phyloP scores from a whole-genome alignment of 371 early-diverging fungal genomes.

The Actinomucor elegans region DNA sequence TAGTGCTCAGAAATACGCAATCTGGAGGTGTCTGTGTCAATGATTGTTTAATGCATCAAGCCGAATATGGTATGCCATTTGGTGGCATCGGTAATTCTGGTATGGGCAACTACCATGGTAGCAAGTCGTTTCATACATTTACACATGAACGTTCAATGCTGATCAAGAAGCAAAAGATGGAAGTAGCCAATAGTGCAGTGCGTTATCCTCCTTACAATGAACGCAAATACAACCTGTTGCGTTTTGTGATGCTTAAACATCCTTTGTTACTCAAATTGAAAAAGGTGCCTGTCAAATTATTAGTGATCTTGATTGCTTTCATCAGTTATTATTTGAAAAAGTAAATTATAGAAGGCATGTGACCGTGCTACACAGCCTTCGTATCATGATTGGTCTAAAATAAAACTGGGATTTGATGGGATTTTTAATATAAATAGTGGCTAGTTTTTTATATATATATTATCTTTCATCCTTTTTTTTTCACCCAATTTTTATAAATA shows the following conservation, averaged over 20 bases:
- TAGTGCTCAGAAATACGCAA: conserved; percentile 60
- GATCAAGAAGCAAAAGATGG: conserved; percentile 47
- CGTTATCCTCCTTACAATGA: conserved; percentile 67
- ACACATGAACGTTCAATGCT: conserved; percentile 67
- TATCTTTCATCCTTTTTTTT: background rate
- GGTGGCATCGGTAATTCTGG: conserved; percentile 94
- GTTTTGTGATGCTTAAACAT: conserved; percentile 34
- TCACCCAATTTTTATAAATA: background rate
- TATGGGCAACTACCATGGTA: conserved; percentile 86
- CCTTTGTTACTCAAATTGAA: conserved; percentile 32
- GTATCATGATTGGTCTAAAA: too few relatives aligned
- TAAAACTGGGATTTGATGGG: too few relatives aligned
- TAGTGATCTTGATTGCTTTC: conserved; percentile 8
- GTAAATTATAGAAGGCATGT: conserved; percentile 5
- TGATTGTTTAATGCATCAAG: conserved; percentile 74
- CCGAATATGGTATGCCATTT: conserved; percentile 76
- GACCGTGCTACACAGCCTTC: too few relatives aligned
- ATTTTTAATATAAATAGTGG: too few relatives aligned
- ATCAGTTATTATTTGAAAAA: conserved; percentile 2
- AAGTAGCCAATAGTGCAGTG: conserved; percentile 28
- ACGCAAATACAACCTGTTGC: conserved; percentile 32
- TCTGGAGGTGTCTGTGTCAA: conserved; percentile 84
- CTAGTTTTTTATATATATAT: background rate
- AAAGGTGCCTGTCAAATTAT: conserved; percentile 11
- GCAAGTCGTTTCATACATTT: conserved; percentile 73